phyloP scores from a whole-genome alignment of 768 basidiomycete species.

The Boletales sp. region DNA sequence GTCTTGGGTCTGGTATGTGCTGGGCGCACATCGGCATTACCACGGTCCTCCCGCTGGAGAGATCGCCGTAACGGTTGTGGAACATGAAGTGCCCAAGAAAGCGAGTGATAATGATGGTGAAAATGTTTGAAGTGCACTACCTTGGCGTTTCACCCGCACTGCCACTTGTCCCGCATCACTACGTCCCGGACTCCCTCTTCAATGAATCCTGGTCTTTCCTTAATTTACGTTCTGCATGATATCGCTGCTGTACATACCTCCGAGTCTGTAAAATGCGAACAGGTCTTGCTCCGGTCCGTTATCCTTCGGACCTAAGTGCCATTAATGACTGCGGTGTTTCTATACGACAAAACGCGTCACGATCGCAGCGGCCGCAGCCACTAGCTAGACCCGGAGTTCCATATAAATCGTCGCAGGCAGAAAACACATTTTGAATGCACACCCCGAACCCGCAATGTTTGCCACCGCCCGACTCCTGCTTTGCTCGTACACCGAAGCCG shows the following conservation, averaged over 20 bases:
- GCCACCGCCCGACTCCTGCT: slow-evolving; percentile 33
- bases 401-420: background rate
- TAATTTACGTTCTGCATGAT: background rate
- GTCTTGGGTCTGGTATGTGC: slow-evolving; percentile 49
- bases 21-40: slow-evolving; percentile 52
- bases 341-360: no score
- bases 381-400: no score
- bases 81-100: slow-evolving; percentile 5
- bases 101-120: background rate
- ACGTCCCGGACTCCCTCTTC: background rate
- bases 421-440: no score
- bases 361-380: slow-evolving; percentile 19
- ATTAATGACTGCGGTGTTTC: slow-evolving; percentile 1
- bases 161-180: background rate
- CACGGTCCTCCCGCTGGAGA: slow-evolving; percentile 40
- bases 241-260: background rate
- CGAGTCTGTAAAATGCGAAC: background rate
- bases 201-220: no score
- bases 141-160: background rate
- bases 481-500: slow-evolving; percentile 30
- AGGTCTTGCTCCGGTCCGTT: background rate
- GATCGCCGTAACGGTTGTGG: background rate
- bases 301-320: background rate
- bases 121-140: background rate
- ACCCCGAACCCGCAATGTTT: slow-evolving; percentile 15